A percentile compares a stretch with the other conserved stretches of the same genome.
Evolutionary conservation across 2,329 filamentous ascomycete genomes (phyloP).

Genomic region (Xylaria sp.): DNA sequence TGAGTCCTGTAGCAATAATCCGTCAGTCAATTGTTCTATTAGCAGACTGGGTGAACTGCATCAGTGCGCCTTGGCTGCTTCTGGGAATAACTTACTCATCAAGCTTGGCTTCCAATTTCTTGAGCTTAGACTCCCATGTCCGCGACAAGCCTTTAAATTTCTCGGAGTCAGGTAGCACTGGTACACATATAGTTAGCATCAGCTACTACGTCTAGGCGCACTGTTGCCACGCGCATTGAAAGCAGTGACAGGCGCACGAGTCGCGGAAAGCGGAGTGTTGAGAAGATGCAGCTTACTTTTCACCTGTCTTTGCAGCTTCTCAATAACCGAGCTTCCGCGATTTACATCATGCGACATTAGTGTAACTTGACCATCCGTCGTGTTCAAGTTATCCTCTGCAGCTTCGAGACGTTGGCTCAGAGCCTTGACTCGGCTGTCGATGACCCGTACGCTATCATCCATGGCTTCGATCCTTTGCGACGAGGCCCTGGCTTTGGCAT

Average conservation of each 20-base stretch:
- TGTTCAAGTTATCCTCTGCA: conserved; percentile 43
- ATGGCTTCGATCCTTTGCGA: conserved; percentile 44
- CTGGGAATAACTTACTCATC: conserved; percentile 40
- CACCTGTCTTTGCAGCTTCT: conserved; percentile 44
- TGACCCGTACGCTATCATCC: conserved; percentile 45
- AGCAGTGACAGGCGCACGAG: neutral
- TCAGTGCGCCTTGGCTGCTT: neutral
- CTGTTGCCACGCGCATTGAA: neutral
- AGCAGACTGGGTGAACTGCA: neutral
- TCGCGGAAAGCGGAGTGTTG: neutral
- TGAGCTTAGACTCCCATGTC: conserved; percentile 42
- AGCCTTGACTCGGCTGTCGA: conserved; percentile 44
- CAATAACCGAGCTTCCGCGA: conserved; percentile 42
- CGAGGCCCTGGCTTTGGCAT: conserved; percentile 39
- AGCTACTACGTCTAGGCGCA: neutral
- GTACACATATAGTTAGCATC: conserved; percentile 24
- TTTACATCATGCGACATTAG: conserved; percentile 45
- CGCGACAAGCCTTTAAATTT: conserved; percentile 42
- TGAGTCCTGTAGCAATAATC: conserved; percentile 21
- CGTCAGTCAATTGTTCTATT: conserved; percentile 12
- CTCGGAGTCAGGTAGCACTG: conserved; percentile 43
- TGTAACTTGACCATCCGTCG: conserved; percentile 43
- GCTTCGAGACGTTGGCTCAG: conserved; percentile 44
- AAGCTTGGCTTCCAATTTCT: conserved; percentile 42
- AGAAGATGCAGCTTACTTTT: conserved; percentile 35